Evolutionary conservation across 1,284 basidiomycete genomes (phyloP), one percentile per base, ranked within the genome.

Genomic region (Tilletia caries): DNA sequence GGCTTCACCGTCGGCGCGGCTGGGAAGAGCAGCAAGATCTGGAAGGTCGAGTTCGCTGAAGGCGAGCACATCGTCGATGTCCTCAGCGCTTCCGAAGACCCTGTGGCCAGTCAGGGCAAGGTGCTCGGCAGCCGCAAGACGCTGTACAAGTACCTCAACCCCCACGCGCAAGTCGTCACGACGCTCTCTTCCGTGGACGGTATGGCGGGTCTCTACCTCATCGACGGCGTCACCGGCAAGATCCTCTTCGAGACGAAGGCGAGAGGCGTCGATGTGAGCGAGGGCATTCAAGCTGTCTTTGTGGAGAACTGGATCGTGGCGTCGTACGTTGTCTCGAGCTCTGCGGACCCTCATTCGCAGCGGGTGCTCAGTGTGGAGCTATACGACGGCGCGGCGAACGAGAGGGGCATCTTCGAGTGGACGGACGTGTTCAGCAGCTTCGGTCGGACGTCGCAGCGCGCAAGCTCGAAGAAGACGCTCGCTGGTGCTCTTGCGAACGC

Each of bases 221-320:
- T 96, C 23, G 93, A 97, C 80, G 87, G 86, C 0, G 88, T 88
- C 50, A 93, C 91, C 71, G 95, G 95, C 1, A 88, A 86, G 0
- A 84, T 91, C 2, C 75, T 94, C 0, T 93, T 72, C 73, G 78
- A 77, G 66, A 43, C 72, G 65, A 58, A 65, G 66, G 68, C 77
- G 65, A 73, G 75, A 15, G 65, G 79, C 23, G 77, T 86, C 20
- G 80, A 80, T 3, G 18, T 77, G 69, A 54, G 80, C 74, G n/a
- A 85, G 82, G 50, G 84, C 71, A 32, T 94, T 12, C 87, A 89
- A 73, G 89, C 89, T 18, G 85, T 86, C 6, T 86, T 95, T 73
- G 88, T 89, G 20, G 95, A 98, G 85, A 97, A 98, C 83, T 98
- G 95, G 95, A 84, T 98, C 67, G 90, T 94, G 23, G 93, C 93